Base-by-base conservation (phyloP, 768 basidiomycete genomes). In the Cystofilobasidium capitatum region DNA sequence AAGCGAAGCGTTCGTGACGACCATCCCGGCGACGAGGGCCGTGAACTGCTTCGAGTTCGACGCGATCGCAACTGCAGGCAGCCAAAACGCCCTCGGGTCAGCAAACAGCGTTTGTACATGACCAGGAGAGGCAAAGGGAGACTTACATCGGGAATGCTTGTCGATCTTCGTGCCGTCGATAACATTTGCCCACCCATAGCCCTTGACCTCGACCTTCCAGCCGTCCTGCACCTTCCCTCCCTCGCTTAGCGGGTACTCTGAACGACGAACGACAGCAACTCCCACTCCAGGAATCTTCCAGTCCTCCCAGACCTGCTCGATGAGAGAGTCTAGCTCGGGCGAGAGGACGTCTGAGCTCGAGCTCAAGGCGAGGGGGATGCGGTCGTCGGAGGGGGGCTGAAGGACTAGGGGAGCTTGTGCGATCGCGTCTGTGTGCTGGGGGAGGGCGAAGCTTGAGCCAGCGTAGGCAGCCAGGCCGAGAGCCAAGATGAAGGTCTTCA, bases 1-100 rank as follows among this genome's bases (percentile, higher is more conserved):
- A 29, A 54, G 12, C 2, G 73, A 71, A 3, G 64, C 57, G 37
- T 72, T 70, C n/a, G 69, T 54, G 14, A 77, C 63, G n/a, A 74
- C 69, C 20, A 76, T 58, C 2, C 74, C 74, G 13, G 74, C 40
- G 1, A 73, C 58, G 7, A 74, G 35, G 0, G 71, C 69, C 0
- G 71, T 71, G 64, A 77, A 75, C 13, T 76, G 65, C 65, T 77
- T 77, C 1, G 74, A 74, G 58, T 73, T 76, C 29, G 74, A 74
- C 1, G 74, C 76, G 57, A 77, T 74, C 12, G 65, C 45, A 62
- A 74, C 73, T 16, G 71, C 63, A 2, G 74, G 71, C 75, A 74
- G 58, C 22, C 29, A 17, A 22, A 35, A 51, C 16, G 2, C 13
- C 39, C 29, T 29, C 40, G n/a, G 29, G 45, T 29, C 22, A n/a